Evolutionary conservation across 176 grass and related monocot species (phyloP).

Genomic region (Stipa capillata): DNA sequence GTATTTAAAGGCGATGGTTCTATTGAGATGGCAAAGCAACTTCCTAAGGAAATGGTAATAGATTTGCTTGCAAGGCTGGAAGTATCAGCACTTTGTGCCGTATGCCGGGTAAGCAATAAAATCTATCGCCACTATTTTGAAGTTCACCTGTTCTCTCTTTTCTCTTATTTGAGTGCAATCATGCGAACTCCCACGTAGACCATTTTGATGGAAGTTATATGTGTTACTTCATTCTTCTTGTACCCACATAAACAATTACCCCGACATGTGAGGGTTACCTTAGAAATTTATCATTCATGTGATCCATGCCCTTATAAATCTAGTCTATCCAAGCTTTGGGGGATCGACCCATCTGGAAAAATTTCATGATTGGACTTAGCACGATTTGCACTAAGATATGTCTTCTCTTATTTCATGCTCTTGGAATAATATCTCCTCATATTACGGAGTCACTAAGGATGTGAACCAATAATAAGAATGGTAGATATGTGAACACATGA

Average conservation of each 20-base stretch:
- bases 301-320: background rate
- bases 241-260: background rate
- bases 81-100: conserved; percentile 58
- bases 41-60: conserved; percentile 63
- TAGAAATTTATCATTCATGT: background rate
- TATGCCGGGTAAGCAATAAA: conserved; percentile 71
- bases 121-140: conserved; percentile 1
- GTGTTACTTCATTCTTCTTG: background rate
- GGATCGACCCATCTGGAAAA: background rate
- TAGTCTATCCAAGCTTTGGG: background rate
- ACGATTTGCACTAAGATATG: background rate
- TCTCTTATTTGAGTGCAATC: background rate
- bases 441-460: background rate
- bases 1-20: conserved; percentile 67
- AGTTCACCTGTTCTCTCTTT: background rate
- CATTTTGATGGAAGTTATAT: background rate
- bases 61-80: conserved; percentile 75
- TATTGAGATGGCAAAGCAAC: conserved; percentile 77
- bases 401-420: background rate
- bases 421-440: background rate
- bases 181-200: background rate
- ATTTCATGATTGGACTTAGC: background rate
- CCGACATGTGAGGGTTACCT: background rate
- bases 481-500: background rate
- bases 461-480: background rate